These are phyloP conservation scores for Penicillium parvum DNA, from an alignment of 495 filamentous ascomycete species.

Conservation along the genomic window DNA sequence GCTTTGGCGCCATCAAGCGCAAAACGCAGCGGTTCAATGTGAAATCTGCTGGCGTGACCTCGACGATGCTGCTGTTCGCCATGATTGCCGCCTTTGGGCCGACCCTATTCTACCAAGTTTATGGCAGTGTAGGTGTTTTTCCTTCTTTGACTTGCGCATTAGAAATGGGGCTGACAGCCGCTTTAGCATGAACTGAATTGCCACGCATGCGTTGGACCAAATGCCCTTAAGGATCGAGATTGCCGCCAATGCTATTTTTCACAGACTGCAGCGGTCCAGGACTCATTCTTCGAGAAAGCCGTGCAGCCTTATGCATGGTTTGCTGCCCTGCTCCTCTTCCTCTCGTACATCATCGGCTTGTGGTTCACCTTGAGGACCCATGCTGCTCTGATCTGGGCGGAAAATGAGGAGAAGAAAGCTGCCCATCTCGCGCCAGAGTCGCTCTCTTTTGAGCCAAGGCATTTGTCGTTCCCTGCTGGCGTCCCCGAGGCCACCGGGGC, in stretches of 20 bases:
- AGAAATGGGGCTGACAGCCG: conserved; percentile 18
- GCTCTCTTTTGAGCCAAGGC: conserved; percentile 39
- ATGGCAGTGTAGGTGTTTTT: conserved; percentile 70
- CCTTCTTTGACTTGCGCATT: background rate
- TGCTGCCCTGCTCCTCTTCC: conserved; percentile 76
- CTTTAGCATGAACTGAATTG: conserved; percentile 85
- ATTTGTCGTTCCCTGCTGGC: conserved; percentile 27
- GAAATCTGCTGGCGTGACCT: conserved; percentile 92
- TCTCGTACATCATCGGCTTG: conserved; percentile 89
- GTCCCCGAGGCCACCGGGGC: conserved; percentile 29
- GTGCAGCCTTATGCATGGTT: conserved; percentile 93
- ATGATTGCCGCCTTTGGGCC: conserved; percentile 96
- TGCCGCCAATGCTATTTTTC: conserved; percentile 93
- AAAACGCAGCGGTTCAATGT: conserved; percentile 99
- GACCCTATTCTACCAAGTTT: conserved; percentile 98
- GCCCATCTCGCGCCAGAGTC: conserved; percentile 31
- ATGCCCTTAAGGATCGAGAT: conserved; percentile 51
- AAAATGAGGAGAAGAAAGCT: conserved; percentile 62
- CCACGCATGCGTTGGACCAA: conserved; percentile 60
- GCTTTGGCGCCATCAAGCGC: conserved; percentile 93
- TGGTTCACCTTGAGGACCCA: conserved; percentile 97
- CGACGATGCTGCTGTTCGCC: conserved; percentile 96
- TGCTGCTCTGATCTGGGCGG: conserved; percentile 95
- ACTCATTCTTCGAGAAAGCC: conserved; percentile 81
- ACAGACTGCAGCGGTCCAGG: conserved; percentile 77